phyloP scores from a whole-genome alignment of 108 stramenopile species.

The Cylindrotheca fusiformis region DNA sequence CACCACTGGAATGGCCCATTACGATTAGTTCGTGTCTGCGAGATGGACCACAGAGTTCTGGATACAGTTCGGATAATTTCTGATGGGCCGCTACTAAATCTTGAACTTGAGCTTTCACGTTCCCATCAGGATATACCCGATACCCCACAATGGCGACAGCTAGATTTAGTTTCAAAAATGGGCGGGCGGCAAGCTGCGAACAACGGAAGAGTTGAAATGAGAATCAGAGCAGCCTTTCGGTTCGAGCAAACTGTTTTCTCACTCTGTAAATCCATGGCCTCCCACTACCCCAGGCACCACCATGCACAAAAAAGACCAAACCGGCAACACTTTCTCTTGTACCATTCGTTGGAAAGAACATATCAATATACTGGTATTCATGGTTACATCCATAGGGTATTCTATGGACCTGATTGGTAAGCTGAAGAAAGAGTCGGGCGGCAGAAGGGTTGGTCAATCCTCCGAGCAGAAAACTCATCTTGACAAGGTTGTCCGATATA shows the following conservation, averaged over 20 bases:
- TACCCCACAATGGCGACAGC: conserved; percentile 40
- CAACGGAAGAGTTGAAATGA: conserved; percentile 23
- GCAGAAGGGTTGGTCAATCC: conserved; percentile 37
- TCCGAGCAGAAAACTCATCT: conserved; percentile 29
- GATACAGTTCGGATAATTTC: conserved; percentile 14
- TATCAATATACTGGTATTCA: conserved; percentile 60
- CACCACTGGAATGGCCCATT: conserved; percentile 39
- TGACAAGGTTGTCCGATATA: conserved; percentile 47
- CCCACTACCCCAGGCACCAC: conserved; percentile 55
- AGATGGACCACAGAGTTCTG: conserved; percentile 12
- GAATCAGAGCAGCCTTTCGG: neutral
- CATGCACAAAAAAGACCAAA: conserved; percentile 44
- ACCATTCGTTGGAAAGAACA: conserved; percentile 41
- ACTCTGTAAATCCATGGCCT: conserved; percentile 75
- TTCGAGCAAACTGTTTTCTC: no score
- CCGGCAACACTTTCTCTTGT: conserved; percentile 1
- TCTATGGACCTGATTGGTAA: conserved; percentile 15
- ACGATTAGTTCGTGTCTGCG: neutral
- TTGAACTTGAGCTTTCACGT: conserved; percentile 28
- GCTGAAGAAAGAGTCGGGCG: conserved; percentile 30
- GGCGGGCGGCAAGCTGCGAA: conserved; percentile 33
- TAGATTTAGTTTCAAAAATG: conserved; percentile 27
- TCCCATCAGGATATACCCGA: conserved; percentile 37
- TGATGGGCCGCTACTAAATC: conserved; percentile 13
- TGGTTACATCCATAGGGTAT: conserved; percentile 57